Base-by-base conservation (phyloP, 768 basidiomycete genomes). In the Goffeauzyma gilvescens region DNA sequence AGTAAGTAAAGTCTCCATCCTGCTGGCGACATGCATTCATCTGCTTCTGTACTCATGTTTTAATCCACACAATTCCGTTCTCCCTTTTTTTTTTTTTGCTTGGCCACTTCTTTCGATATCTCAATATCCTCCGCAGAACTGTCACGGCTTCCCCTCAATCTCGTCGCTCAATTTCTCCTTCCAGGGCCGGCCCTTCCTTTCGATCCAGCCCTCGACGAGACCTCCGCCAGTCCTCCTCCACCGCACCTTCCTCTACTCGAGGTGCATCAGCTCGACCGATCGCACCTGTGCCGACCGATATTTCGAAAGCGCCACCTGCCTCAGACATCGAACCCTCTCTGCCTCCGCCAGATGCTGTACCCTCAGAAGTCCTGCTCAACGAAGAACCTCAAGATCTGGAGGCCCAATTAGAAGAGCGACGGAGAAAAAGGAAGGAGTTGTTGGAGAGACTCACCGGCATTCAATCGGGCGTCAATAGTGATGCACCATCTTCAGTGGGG, bases 1-100 rank as follows among this genome's bases (percentile, higher is more conserved):
- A 90, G 84, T 89, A 66, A 80, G 86, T 86, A 39, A 49, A 39
- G 42, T 44, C 44, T 50, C 41, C 55, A 34, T 52, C 45, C 30
- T 25, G 44, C 31, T 45, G 15, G 26, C 27, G n/a, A 28, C 6
- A 20, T 46, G 32, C 54, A 21, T 26, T 21, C 38, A 24, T 23
- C 22, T 34, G 5, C 32, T 44, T 10, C 49, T 39, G 30, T 32
- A 28, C 1, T 30, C 41, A 27, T 35, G 27, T 44, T 33, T 12
- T 45, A 22, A 21, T 44, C 33, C 20, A 32, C 38, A 24, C 32
- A 40, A 38, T n/a, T n/a, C n/a, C n/a, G n/a, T n/a, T n/a, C n/a
- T n/a, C n/a, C n/a, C n/a, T n/a, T n/a, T n/a, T n/a, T n/a, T n/a
- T n/a, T n/a, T n/a, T n/a, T n/a, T n/a, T n/a, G n/a, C n/a, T n/a